Conservation (phyloP, 139 green algal species). For the Chlamydomonas schloesseri region DNA sequence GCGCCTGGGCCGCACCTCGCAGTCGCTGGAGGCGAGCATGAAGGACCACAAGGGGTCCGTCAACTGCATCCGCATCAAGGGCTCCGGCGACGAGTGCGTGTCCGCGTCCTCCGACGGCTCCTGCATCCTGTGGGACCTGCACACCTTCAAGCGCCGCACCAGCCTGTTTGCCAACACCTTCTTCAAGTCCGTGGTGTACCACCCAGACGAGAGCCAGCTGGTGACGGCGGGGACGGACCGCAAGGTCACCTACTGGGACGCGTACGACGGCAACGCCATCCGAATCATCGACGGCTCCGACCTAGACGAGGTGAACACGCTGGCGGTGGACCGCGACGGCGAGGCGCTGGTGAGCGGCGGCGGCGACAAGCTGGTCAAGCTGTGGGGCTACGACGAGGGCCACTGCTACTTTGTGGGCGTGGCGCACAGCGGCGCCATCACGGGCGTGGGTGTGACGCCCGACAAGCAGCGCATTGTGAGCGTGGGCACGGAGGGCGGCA, state of each 20-base stretch:
- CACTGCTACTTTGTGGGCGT: conserved; percentile 78
- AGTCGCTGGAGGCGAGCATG: conserved; percentile 82
- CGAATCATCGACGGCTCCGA: conserved; percentile 84
- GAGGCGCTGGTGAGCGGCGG: conserved; percentile 77
- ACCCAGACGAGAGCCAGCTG: conserved; percentile 85
- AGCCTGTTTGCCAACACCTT: conserved; percentile 86
- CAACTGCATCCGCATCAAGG: conserved; percentile 80
- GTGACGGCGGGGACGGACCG: conserved; percentile 83
- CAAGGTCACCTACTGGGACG: conserved; percentile 90
- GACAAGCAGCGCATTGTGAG: conserved; percentile 81
- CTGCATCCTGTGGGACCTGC: conserved; percentile 93
- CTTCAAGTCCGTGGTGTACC: conserved; percentile 83
- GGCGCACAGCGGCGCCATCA: conserved; percentile 77
- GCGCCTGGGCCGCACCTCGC: conserved; percentile 68
- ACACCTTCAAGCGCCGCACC: conserved; percentile 73
- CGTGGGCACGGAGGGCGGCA: conserved; percentile 81
- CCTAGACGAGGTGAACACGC: conserved; percentile 68
- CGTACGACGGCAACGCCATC: conserved; percentile 85
- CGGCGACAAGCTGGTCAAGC: conserved; percentile 82
- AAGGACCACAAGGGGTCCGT: conserved; percentile 90
- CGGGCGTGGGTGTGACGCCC: conserved; percentile 70
- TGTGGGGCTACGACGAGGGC: conserved; percentile 91
- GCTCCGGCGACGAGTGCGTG: conserved; percentile 75
- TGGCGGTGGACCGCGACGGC: conserved; percentile 78
- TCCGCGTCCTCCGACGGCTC: conserved; percentile 81